These are phyloP conservation scores for Monilinia fructicola DNA, from an alignment of 2,329 filamentous ascomycete species.

Conservation along the genomic window DNA sequence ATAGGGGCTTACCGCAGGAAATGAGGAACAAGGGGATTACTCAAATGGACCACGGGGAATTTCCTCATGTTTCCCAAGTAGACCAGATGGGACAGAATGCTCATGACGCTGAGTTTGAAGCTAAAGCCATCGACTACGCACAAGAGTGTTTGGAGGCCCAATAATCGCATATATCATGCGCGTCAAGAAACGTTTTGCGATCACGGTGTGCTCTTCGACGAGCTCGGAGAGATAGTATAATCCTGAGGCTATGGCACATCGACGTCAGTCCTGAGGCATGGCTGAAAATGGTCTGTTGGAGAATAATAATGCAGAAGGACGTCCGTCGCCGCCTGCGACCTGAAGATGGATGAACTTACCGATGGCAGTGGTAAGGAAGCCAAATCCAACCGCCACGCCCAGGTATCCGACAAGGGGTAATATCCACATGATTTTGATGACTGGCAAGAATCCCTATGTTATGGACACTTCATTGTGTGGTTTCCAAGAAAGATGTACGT, in stretches of 20 bases:
- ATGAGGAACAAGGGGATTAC: slow-evolving; percentile 82
- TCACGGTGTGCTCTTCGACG: slow-evolving; percentile 94
- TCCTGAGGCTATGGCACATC: slow-evolving; percentile 68
- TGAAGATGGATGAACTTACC: slow-evolving; percentile 51
- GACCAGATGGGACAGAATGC: slow-evolving; percentile 76
- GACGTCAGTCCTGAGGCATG: not conserved
- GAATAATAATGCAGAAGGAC: not conserved
- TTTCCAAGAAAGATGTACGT: slow-evolving; percentile 6
- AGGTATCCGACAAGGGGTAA: slow-evolving; percentile 87
- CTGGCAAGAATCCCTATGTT: slow-evolving; percentile 20
- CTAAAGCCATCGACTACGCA: slow-evolving; percentile 85
- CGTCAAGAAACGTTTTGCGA: slow-evolving; percentile 83
- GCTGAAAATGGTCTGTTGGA: not conserved
- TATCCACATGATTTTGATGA: slow-evolving; percentile 69
- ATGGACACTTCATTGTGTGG: slow-evolving; percentile 35
- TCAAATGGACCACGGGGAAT: slow-evolving; percentile 77
- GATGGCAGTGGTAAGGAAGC: slow-evolving; percentile 91
- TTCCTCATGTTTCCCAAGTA: slow-evolving; percentile 83
- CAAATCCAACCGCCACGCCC: slow-evolving; percentile 84
- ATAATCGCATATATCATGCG: slow-evolving; percentile 84
- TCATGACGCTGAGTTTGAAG: slow-evolving; percentile 68
- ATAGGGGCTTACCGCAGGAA: slow-evolving; percentile 67
- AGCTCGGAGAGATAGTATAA: slow-evolving; percentile 98
- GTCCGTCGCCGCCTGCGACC: not conserved
- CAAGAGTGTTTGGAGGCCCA: slow-evolving; percentile 67